Evolutionary conservation across 2,329 filamentous ascomycete genomes (phyloP), one percentile per base, ranked within the genome.

Genomic region (Aspergillus aculeatus): DNA sequence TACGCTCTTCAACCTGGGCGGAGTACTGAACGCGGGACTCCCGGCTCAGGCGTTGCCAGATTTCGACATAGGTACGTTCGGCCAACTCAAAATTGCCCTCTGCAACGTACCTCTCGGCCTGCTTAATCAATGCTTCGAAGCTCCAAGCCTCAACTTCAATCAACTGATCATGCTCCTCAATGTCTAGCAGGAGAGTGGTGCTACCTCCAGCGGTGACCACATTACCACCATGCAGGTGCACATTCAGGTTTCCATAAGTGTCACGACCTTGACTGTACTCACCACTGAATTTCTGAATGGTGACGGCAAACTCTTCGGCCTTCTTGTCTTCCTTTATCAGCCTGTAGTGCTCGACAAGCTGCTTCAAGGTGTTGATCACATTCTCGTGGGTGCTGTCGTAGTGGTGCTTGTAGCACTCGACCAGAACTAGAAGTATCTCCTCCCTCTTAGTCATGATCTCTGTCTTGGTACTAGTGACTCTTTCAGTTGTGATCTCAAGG

Each of bases 1-100:
- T 83, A 66, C 75, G 77, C 66, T 80, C 75, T 57, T 83, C 81
- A 76, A 77, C 81, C 41, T 79, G 73, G 4, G 76, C 67, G 1
- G 78, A 77, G 47, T 75, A 74, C 24, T 77, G 74, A 10, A 70
- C 68, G 24, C 78, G 79, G 59, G 76, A 81, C 57, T 79, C 78
- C 47, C 74, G 74, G n/a, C 78, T 82, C 2, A 80, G 71, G n/a
- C 77, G 78, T 66, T 81, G 78, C 82, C 82, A 84, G 4, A 82
- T 74, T 59, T 83, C 78, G 16, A 83, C 75, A 51, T 82, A 84
- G 2, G 73, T 72, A 44, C 75, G 72, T 64, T 83, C 81, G 0
- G 80, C 80, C n/a, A 64, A 74, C 60, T 67, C 71, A 60, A 66
- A 62, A 58, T 69, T 64, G 24, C 73, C 69, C 38, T 72, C 67